Conservation (phyloP, 345 rosid species). For the Isatis tinctoria region DNA sequence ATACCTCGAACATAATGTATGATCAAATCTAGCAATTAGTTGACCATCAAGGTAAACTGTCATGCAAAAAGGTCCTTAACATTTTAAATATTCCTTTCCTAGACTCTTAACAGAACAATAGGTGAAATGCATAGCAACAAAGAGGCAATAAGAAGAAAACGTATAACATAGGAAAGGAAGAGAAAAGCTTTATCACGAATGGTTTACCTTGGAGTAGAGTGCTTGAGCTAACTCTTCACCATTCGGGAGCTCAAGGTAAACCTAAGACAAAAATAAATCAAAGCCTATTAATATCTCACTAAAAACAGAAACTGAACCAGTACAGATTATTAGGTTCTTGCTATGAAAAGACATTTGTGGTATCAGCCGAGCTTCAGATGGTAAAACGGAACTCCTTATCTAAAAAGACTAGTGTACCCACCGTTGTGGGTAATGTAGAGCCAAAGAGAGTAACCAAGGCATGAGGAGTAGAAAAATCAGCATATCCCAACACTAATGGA, state of each 20-base stretch:
- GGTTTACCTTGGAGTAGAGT: constrained; percentile 69
- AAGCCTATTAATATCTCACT: not conserved
- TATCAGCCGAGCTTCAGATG: not conserved
- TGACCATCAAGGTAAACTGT: not conserved
- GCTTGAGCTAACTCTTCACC: constrained; percentile 84
- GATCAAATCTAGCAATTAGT: constrained; percentile 5
- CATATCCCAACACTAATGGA: constrained; percentile 53
- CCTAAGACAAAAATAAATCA: constrained; percentile 40
- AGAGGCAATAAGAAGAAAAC: not conserved
- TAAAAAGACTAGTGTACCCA: constrained; percentile 38
- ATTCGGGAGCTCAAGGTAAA: constrained; percentile 76
- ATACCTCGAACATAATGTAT: not conserved
- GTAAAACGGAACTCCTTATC: constrained; percentile 1
- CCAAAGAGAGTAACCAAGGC: constrained; percentile 63
- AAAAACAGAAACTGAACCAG: not conserved
- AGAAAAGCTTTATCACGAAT: constrained; percentile 1
- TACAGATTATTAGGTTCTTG: not conserved
- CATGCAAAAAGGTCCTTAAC: not conserved
- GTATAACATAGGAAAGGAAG: not conserved
- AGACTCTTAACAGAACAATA: not conserved
- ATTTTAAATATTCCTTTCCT: not conserved
- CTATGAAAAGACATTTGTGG: not conserved
- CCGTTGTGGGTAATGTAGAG: constrained; percentile 75
- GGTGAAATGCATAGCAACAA: not conserved
- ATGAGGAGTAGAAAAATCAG: constrained; percentile 72